Base-by-base conservation (phyloP, 2,329 filamentous ascomycete species). In the Macroventuria anomochaeta region DNA sequence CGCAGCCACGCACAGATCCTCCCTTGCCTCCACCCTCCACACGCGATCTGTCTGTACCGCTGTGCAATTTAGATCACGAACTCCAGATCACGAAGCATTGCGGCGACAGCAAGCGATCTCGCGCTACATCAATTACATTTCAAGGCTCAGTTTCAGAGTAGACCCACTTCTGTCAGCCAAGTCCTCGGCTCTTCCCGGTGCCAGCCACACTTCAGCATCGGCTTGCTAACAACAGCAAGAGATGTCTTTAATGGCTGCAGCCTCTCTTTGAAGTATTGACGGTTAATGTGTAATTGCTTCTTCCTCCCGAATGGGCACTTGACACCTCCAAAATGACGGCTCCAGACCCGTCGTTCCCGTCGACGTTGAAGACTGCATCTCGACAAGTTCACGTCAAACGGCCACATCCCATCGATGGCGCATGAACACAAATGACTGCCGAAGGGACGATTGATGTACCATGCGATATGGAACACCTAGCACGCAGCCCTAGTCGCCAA, bases 111-210 rank as follows among this genome's bases (percentile, higher is more conserved):
- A 20, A 18, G 17, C 33, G 17, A 40, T 44, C 20, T n/a, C 7
- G 44, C 26, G 17, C 8, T 33, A 36, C 32, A 33, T 5, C 48
- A 51, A 40, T 31, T 20, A n/a, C 33, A 33, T 2, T 28, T n/a
- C 20, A 21, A 28, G 25, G 25, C 31, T 32, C 20, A 12, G 51
- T 54, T 54, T 54, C 51, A 48, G 38, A 29, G 17, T n/a, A 12
- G 51, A 28, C 51, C 51, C 51, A 48, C 36, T 23, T 23, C 26
- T 48, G 15, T 41, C 18, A 48, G 46, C 37, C 37, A 28, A 41
- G 15, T 7, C 36, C 11, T 26, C 39, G 51, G 51, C 28, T 44
- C 28, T 17, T 46, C 44, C 51, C 51, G 51, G 18, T 34, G 29
- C 17, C 39, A 49, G 39, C 44, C 44, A 44, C 51, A 39, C 11